phyloP scores from a whole-genome alignment of 306 rosid genomes.

The Crotalaria pallida region DNA sequence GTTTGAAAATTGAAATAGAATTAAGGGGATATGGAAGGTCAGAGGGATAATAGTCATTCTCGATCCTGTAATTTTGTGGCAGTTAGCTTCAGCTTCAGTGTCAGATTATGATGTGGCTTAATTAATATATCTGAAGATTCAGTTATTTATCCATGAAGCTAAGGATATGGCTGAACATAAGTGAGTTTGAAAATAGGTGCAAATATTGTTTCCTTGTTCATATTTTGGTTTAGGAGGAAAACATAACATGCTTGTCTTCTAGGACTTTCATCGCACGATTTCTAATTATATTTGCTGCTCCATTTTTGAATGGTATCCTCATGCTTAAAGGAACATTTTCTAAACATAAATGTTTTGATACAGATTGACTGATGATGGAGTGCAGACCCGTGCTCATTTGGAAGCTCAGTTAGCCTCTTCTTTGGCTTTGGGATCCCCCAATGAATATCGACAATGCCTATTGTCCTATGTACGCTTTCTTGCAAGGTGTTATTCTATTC shows the following conservation, averaged over 20 bases:
- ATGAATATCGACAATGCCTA: slow-evolving; percentile 86
- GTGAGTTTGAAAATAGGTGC: neutral
- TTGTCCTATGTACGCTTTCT: slow-evolving; percentile 83
- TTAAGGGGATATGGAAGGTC: neutral
- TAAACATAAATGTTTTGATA: slow-evolving; percentile 23
- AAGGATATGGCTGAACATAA: neutral
- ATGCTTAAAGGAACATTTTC: neutral
- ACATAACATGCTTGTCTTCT: slow-evolving; percentile 10
- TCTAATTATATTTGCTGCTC: neutral
- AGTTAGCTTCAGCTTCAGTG: neutral
- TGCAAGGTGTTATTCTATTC: slow-evolving; percentile 56
- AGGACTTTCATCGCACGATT: neutral
- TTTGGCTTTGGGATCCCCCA: slow-evolving; percentile 81
- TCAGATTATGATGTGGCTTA: neutral
- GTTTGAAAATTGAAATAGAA: neutral
- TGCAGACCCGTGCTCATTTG: slow-evolving; percentile 96
- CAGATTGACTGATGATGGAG: slow-evolving; percentile 94
- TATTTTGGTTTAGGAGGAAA: neutral
- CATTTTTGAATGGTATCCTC: neutral
- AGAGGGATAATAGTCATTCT: neutral
- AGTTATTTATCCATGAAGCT: neutral
- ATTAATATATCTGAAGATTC: neutral
- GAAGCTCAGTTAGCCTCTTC: slow-evolving; percentile 92
- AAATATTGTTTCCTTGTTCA: neutral
- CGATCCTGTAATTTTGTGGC: neutral